These are phyloP conservation scores for Iodosphaeria phyllophila DNA, from an alignment of 2,329 filamentous ascomycete species.

Conservation along the genomic window DNA sequence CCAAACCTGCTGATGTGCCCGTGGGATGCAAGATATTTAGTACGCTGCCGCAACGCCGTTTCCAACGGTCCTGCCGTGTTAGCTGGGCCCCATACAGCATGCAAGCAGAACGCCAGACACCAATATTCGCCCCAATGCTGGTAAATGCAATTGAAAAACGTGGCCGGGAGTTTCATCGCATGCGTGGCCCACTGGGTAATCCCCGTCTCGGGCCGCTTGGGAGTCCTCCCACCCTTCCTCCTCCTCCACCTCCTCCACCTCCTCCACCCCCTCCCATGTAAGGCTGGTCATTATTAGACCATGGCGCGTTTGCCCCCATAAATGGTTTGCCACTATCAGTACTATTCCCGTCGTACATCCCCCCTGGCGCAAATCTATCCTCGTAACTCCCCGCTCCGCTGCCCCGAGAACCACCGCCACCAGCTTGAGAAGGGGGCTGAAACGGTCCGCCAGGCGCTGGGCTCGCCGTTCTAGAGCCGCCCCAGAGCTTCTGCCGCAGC, in stretches of 20 bases:
- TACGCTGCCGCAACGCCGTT: not conserved
- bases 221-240: constrained; percentile 17
- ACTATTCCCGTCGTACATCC: constrained; percentile 20
- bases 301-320: constrained; percentile 26
- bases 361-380: constrained; percentile 25
- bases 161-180: constrained; percentile 16
- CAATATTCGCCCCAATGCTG: no score
- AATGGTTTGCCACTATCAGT: constrained; percentile 18
- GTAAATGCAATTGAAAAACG: not conserved
- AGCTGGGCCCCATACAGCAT: not conserved
- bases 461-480: constrained; percentile 37
- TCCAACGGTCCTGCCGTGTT: constrained; percentile 1
- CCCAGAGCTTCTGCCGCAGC: constrained; percentile 64
- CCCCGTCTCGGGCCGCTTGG: constrained; percentile 18
- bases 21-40: not conserved
- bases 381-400: constrained; percentile 25
- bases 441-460: constrained; percentile 28
- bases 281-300: constrained; percentile 22
- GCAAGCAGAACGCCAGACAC: constrained; percentile 1
- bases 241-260: constrained; percentile 17
- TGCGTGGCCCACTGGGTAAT: constrained; percentile 19
- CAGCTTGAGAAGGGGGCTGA: constrained; percentile 22
- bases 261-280: constrained; percentile 17
- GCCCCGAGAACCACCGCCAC: constrained; percentile 6
- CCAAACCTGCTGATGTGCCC: no score